Base-by-base conservation (phyloP, 352 stramenopile genomes). In the Globisporangium heterothallicum region DNA sequence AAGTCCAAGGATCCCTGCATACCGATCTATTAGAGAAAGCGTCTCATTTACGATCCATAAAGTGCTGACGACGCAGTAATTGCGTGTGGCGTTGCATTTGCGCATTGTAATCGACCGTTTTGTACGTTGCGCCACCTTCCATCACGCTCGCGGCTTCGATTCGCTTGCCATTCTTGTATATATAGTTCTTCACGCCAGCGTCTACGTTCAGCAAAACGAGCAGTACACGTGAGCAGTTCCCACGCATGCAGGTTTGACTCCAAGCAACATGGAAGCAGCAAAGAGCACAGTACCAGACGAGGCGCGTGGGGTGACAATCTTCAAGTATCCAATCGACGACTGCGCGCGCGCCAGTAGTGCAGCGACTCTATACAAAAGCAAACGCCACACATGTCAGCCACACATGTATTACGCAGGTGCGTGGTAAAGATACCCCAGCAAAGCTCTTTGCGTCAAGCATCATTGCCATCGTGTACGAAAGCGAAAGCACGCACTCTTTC, bases 121-220 rank as follows among this genome's bases (percentile, higher is more conserved):
- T 86, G 66, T 84, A 86, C 44, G 65, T 78, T 19, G 79, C 79
- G 52, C 68, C 73, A 34, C 88, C 76, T 2, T 78, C 71, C 7
- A 72, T 36, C 30, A 67, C 58, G 36, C 62, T 58, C 29, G 29
- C n/a, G 9, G 68, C 64, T 30, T 88, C 67, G 7, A 92, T 52
- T 53, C 81, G 79, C 63, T 91, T 55, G 22, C 84, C 84, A 51
- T 94, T 80, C 56, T 81, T 78, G 66, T 92, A 94, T 42, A 94
- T 68, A 61, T 74, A 92, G 58, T 72, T 80, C 65, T 88, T 83
- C 22, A 89, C 73, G 32, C 77, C 74, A n/a, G 68, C 61, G 42
- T 82, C 75, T 88, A 48, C 8, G n/a, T n/a, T n/a, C n/a, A n/a
- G n/a, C n/a, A n/a, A n/a, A n/a, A n/a, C n/a, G n/a, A n/a, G n/a